Conservation (phyloP, 768 basidiomycete species). For the Trametes punicea region DNA sequence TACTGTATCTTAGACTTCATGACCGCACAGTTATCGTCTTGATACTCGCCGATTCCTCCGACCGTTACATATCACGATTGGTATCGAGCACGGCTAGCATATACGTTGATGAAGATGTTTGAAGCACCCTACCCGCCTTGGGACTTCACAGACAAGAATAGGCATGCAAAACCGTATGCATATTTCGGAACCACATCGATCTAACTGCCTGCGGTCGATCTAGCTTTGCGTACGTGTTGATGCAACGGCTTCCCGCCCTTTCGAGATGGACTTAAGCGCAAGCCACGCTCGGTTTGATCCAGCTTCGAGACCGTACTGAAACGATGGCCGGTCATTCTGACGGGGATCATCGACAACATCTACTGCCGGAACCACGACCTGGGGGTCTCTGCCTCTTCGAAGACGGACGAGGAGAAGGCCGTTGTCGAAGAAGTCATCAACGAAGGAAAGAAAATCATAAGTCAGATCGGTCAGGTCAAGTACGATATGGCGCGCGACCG, state of each 20-base stretch:
- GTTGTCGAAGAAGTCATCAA: slow-evolving; percentile 42
- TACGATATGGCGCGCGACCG: slow-evolving; percentile 85
- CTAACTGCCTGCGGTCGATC: slow-evolving; percentile 9
- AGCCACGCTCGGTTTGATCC: not conserved
- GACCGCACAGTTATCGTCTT: too few relatives aligned
- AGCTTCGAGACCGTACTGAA: slow-evolving; percentile 78
- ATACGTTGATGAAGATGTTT: slow-evolving; percentile 39
- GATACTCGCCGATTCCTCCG: too few relatives aligned
- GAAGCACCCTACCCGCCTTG: slow-evolving; percentile 62
- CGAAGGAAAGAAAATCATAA: slow-evolving; percentile 81
- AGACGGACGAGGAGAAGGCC: slow-evolving; percentile 23
- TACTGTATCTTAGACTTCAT: too few relatives aligned
- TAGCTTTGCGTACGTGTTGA: slow-evolving; percentile 62
- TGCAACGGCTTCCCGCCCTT: not conserved
- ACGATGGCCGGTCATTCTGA: slow-evolving; percentile 84
- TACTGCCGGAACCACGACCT: slow-evolving; percentile 66
- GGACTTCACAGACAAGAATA: slow-evolving; percentile 65
- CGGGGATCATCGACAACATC: slow-evolving; percentile 72
- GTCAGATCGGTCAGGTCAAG: slow-evolving; percentile 72
- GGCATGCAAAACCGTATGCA: slow-evolving; percentile 43
- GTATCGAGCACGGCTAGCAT: too few relatives aligned
- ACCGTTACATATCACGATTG: too few relatives aligned
- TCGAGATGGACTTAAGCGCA: not conserved
- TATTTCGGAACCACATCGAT: not conserved
- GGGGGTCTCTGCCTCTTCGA: slow-evolving; percentile 33